Conservation (phyloP, 768 basidiomycete genomes). For the Phlebiopsis flavidoalba region DNA sequence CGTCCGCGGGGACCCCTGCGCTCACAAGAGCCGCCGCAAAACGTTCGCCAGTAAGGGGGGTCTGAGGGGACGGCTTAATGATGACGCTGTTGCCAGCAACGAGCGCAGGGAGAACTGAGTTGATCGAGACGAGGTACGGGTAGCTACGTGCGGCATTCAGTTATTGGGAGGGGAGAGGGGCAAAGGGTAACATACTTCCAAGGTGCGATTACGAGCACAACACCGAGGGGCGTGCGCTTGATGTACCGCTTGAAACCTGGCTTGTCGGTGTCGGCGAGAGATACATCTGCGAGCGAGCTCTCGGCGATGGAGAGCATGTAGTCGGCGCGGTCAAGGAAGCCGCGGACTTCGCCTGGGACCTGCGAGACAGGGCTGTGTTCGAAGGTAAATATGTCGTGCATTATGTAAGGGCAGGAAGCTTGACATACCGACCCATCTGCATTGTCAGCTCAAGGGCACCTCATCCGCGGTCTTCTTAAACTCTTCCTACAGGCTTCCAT, state of each 20-base stretch:
- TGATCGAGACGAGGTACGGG: slow-evolving; percentile 87
- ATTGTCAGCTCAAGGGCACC: slow-evolving; percentile 69
- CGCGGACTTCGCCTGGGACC: slow-evolving; percentile 71
- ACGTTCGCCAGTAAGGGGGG: slow-evolving; percentile 83
- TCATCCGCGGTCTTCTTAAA: slow-evolving; percentile 52
- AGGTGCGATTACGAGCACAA: slow-evolving; percentile 83
- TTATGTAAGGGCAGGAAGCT: background rate
- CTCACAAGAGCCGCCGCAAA: slow-evolving; percentile 61
- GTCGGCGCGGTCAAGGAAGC: slow-evolving; percentile 74
- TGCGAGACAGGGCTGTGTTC: slow-evolving; percentile 69
- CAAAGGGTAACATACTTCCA: slow-evolving; percentile 79
- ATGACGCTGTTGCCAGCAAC: slow-evolving; percentile 88
- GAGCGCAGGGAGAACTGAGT: slow-evolving; percentile 88
- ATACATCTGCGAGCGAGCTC: slow-evolving; percentile 66
- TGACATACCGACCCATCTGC: slow-evolving; percentile 85
- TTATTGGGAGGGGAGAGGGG: background rate
- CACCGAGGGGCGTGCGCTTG: slow-evolving; percentile 77
- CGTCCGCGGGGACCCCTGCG: slow-evolving; percentile 74
- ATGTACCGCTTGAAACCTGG: slow-evolving; percentile 84
- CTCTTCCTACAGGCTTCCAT: slow-evolving; percentile 32
- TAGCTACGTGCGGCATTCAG: slow-evolving; percentile 41
- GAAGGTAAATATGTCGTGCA: background rate
- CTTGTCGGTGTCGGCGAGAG: slow-evolving; percentile 70
- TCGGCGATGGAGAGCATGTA: slow-evolving; percentile 86
- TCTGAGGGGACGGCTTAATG: slow-evolving; percentile 96